Conservation (phyloP, 2,329 filamentous ascomycete species). For the Fusarium dlaminii region DNA sequence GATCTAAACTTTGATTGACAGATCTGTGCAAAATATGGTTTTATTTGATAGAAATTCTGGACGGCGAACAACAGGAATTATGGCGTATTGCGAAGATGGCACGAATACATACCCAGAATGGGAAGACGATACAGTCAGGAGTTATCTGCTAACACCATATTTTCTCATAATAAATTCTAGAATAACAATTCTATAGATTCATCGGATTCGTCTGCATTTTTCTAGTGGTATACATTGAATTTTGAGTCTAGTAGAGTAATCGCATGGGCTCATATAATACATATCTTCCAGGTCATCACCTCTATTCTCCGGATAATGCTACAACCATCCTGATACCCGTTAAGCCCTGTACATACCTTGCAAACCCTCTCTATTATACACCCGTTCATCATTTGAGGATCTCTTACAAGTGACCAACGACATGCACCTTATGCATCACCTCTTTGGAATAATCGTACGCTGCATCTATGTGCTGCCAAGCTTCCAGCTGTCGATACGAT, state of each 20-base stretch:
- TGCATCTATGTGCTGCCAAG: conserved; percentile 66
- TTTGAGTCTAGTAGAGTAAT: conserved; percentile 36
- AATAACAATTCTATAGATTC: not conserved
- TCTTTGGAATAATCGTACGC: not conserved
- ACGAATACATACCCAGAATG: conserved; percentile 17
- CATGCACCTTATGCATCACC: not conserved
- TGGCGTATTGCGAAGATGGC: conserved; percentile 6
- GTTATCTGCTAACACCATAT: conserved; percentile 9
- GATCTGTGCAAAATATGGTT: not conserved
- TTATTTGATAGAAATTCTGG: not conserved
- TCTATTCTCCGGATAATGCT: conserved; percentile 24
- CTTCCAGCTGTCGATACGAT: conserved; percentile 84
- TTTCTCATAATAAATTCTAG: conserved; percentile 7
- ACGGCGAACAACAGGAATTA: not conserved
- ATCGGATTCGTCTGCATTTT: not conserved
- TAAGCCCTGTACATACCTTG: conserved; percentile 30
- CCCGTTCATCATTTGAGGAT: conserved; percentile 1
- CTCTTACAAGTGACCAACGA: not conserved
- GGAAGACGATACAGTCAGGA: conserved; percentile 12
- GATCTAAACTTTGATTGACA: conserved; percentile 73
- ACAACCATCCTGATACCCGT: conserved; percentile 11
- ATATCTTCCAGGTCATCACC: conserved; percentile 19
- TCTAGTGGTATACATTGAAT: conserved; percentile 11
- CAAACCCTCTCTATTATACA: conserved; percentile 40
- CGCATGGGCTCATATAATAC: conserved; percentile 30